Evolutionary conservation across 352 stramenopile species (phyloP), one percentile per base, ranked within the genome.

Genomic region (Phytophthora melonis): DNA sequence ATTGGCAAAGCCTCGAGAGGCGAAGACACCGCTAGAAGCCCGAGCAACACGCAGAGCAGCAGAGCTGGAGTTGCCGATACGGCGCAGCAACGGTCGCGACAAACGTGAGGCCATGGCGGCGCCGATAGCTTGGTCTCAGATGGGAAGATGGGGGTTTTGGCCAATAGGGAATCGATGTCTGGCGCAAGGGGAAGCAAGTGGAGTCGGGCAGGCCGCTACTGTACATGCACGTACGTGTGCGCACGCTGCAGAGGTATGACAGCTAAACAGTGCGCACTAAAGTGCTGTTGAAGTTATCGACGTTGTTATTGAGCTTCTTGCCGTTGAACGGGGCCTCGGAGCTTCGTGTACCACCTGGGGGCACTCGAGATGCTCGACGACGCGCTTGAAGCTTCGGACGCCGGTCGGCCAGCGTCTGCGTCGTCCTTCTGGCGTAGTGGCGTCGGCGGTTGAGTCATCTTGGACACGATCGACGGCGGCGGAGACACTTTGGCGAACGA

Each of bases 331-430:
- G 61, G 68, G 16, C 13, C 34, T 60, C 85, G 80, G 49, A 94
- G 69, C 62, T 92, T 90, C 32, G 80, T 82, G 69, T 93, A 93
- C 86, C 87, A 93, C 49, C 77, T 90, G 27, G 86, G 84, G 11
- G 77, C 64, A 57, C 58, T 80, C 2, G 79, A 72, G n/a, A 70
- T 72, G n/a, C 58, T 70, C 4, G 68, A 70, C 14, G 36, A 61
- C 3, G 61, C 58, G 58, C 32, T 65, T 23, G 55, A 63, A 34
- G 39, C 59, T 8, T 59, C 63, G 5, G 70, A 68, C 32, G 55
- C 49, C 18, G 25, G 23, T 56, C 50, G 58, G 5, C 57, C 49
- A 9, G 32, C 49, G 5, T 11, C 62, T 4, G 64, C 7, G 58
- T 57, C 18, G 18, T 72, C 52, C 3, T 68, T 65, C 25, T 65